A percentile compares a stretch with the other conserved stretches of the same genome.
Conservation (phyloP, 805 yeast species). For the Pichia manshurica region DNA sequence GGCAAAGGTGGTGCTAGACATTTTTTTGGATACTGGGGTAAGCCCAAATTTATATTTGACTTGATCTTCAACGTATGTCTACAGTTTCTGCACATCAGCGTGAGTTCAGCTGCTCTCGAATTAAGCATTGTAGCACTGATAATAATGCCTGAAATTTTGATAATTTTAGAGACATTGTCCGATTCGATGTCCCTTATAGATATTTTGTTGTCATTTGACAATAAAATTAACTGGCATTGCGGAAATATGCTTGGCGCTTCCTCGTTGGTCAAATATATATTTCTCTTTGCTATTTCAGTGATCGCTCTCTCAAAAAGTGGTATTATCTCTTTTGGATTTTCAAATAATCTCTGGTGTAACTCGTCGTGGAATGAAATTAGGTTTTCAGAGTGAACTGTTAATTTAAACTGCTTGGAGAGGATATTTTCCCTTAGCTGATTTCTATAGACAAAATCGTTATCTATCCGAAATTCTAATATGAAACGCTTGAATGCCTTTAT, state of each 20-base stretch:
- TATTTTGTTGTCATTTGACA: slow-evolving; percentile 63
- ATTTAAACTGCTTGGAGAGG: slow-evolving; percentile 63
- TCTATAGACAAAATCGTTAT: slow-evolving; percentile 77
- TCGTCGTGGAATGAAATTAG: slow-evolving; percentile 85
- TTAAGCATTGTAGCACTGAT: slow-evolving; percentile 85
- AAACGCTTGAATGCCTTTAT: slow-evolving; percentile 75
- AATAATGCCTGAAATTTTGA: slow-evolving; percentile 86
- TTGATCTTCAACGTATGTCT: slow-evolving; percentile 66
- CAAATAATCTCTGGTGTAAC: slow-evolving; percentile 73
- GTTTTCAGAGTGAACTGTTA: slow-evolving; percentile 77
- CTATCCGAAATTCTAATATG: slow-evolving; percentile 77
- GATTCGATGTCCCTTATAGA: slow-evolving; percentile 81
- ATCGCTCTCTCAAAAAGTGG: slow-evolving; percentile 80
- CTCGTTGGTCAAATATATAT: slow-evolving; percentile 48
- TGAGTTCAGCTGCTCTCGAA: slow-evolving; percentile 80
- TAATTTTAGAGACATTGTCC: slow-evolving; percentile 81
- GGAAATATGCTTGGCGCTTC: slow-evolving; percentile 59
- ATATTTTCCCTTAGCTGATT: slow-evolving; percentile 88
- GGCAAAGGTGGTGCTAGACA: slow-evolving; percentile 58
- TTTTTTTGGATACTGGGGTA: slow-evolving; percentile 56
- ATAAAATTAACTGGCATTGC: slow-evolving; percentile 72
- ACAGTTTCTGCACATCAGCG: slow-evolving; percentile 82
- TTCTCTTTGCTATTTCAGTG: slow-evolving; percentile 78
- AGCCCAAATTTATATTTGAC: slow-evolving; percentile 65
- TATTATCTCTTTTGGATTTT: slow-evolving; percentile 82